Evolutionary conservation across 768 basidiomycete genomes (phyloP).

Genomic region (Cystobasidium onofrii): DNA sequence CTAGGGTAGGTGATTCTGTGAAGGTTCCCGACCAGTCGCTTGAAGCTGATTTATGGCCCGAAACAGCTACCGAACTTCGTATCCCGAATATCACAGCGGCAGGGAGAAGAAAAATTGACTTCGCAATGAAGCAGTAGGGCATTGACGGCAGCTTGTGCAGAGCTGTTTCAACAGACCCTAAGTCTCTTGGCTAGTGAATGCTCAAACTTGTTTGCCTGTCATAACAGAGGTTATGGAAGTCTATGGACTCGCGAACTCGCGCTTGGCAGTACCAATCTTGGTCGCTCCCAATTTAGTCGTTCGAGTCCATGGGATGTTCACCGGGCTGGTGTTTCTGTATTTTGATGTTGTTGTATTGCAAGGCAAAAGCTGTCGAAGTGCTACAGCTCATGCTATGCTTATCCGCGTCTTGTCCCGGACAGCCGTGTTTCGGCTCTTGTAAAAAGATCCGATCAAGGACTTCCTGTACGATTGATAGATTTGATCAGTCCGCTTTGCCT

Average conservation of each 20-base stretch:
- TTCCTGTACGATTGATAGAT: neutral
- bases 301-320: too few species aligned
- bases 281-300: too few species aligned
- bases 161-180: too few species aligned
- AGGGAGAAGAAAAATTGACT: neutral
- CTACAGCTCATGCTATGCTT: neutral
- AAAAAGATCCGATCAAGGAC: neutral
- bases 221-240: too few species aligned
- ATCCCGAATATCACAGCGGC: slow-evolving; percentile 1
- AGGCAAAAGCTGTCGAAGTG: too few species aligned
- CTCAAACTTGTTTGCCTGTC: too few species aligned
- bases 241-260: too few species aligned
- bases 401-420: neutral
- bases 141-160: too few species aligned
- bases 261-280: neutral
- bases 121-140: neutral
- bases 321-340: too few species aligned
- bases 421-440: neutral
- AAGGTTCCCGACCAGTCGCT: neutral
- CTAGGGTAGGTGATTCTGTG: neutral
- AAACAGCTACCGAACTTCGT: neutral
- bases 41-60: neutral
- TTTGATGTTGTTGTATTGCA: too few species aligned
- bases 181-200: too few species aligned
- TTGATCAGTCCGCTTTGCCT: neutral